Evolutionary conservation across 176 grass and related monocot genomes (phyloP), one percentile per base, ranked within the genome.

Genomic region (Avena insularis): DNA sequence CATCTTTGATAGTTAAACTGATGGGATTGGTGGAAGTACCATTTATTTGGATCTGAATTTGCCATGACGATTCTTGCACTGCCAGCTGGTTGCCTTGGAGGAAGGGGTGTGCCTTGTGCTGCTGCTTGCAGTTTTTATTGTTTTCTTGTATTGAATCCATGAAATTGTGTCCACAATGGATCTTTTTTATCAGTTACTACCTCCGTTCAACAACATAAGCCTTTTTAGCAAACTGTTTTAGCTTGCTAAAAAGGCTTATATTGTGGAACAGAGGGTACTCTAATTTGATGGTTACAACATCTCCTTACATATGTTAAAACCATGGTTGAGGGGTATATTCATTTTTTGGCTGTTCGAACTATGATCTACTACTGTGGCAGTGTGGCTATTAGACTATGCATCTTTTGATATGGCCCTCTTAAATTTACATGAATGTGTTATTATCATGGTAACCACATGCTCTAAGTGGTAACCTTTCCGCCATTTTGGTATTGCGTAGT

Each of bases 401-500:
- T 87, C 13, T 59, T 83, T 63, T 83, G 48, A 33, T 74, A 80
- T 82, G 45, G 38, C 33, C 1, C 27, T 84, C 31, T 79, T 64
- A 63, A 83, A 62, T 57, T 45, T 29, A n/a, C 27, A 69, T 75
- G 51, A 27, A 6, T 68, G 61, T 48, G 31, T 50, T 81, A 53
- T 70, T 79, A 15, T 74, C 68, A 80, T 91, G 74, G 43, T 84
- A 47, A 80, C 79, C 12, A 51, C 79, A 90, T 9, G 71, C 57
- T 80, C 6, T 59, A 90, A 75, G 72, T 77, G 47, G 65, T 3
- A 29, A 33, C 13, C 33, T 23, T 43, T 61, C 75, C 23, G 12
- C 4, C 65, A 46, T 73, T 85, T 54, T 77, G 17, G 49, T 89
- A 47, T 48, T 47, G 75, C 40, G 6, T 59, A 71, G 21, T 74